Evolutionary conservation across 768 basidiomycete species (phyloP), one percentile per base, ranked within the genome.

Genomic region (Amanita molliuscula): DNA sequence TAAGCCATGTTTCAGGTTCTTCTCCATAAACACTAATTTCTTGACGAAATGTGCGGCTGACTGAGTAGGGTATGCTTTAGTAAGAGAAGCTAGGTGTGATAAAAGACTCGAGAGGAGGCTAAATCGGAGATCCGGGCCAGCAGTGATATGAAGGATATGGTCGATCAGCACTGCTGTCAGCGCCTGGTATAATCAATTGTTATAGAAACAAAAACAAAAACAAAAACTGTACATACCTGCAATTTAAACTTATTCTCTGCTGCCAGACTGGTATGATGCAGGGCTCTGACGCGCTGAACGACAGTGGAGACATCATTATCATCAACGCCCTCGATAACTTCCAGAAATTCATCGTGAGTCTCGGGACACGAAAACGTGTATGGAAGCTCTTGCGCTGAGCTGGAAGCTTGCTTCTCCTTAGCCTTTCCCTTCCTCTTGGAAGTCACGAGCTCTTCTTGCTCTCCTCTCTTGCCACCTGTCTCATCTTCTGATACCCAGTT

Each of bases 251-350:
- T 96, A 70, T 99, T 98, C 16, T 88, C 92, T 16, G 84, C 79
- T 1, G 79, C 82, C n/a, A 98, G 71, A 60, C 90, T 95, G 1
- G 94, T 88, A 61, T 99, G 96, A 60, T 96, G 83, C 6, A 98
- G 67, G 0, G 89, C 77, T 9, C 94, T 79, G 41, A 98, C 93
- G 38, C 96, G 85, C 59, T 97, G 85, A 31, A 97, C 72, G 1
- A 97, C 90, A 0, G 72, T 81, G 3, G 82, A 78, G 1, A 95
- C 62, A 53, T 95, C 84, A 23, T 77, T 68, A 37, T 90, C 86
- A 13, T 78, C 72, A 15, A 93, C 63, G 35, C 73, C 74, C 16
- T 84, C 77, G 2, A 97, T 62, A 13, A 95, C 84, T 20, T 84
- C 78, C n/a, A 95, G 73, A 56, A 98, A 87, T 51, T 95, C 91